phyloP scores from a whole-genome alignment of 495 filamentous ascomycete species.

The Massariosphaeria phaeospora region DNA sequence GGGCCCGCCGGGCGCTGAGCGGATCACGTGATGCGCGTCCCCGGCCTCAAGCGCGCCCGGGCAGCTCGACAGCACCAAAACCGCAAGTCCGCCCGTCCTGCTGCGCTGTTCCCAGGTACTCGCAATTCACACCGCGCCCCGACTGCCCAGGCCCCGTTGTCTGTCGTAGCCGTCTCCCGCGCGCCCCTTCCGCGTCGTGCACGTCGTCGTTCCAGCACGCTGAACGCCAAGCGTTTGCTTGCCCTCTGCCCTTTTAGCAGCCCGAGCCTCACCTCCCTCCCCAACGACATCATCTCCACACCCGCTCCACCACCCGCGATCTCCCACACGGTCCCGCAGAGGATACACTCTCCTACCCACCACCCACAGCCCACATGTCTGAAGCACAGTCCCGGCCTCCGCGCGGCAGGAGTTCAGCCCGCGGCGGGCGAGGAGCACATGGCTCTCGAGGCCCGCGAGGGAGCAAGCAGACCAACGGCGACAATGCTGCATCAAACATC shows the following conservation, averaged over 20 bases:
- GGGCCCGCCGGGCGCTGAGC: too few relatives aligned
- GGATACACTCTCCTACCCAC: slow-evolving; percentile 4
- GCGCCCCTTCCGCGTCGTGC: not conserved
- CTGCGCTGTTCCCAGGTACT: not conserved
- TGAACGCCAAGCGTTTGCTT: slow-evolving; percentile 23
- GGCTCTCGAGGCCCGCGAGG: slow-evolving; percentile 57
- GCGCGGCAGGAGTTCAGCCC: slow-evolving; percentile 74
- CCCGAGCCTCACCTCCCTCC: slow-evolving; percentile 14
- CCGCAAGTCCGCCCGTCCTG: not conserved
- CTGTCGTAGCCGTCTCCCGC: too few relatives aligned
- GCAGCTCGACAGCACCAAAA: not conserved
- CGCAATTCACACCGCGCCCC: too few relatives aligned
- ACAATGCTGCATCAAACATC: slow-evolving; percentile 47
- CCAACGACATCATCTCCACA: not conserved
- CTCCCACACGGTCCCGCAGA: not conserved
- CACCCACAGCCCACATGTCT: slow-evolving; percentile 62
- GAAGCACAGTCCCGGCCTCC: slow-evolving; percentile 79
- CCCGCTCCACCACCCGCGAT: slow-evolving; percentile 11
- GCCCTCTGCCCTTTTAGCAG: slow-evolving; percentile 17
- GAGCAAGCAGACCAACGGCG: slow-evolving; percentile 66
- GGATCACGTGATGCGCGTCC: not conserved
- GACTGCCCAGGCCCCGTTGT: too few relatives aligned
- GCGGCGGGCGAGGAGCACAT: slow-evolving; percentile 76
- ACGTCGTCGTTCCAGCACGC: not conserved
- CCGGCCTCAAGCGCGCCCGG: not conserved